Evolutionary conservation across 306 rosid genomes (phyloP), one percentile per base, ranked within the genome.

Genomic region (Casuarina glauca): DNA sequence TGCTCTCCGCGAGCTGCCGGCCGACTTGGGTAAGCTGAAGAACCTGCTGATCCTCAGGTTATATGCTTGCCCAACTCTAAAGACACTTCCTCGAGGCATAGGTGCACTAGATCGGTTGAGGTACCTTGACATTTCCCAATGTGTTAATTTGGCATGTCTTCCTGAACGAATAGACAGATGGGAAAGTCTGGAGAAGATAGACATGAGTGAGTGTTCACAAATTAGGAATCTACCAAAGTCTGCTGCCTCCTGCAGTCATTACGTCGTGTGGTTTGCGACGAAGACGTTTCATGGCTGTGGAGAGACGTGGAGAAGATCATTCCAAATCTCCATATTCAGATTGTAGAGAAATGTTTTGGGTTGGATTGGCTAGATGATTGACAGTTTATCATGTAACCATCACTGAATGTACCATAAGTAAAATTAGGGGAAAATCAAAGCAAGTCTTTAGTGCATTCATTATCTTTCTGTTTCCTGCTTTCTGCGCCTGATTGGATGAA

Each of bases 131-230:
- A 79, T 95, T 49, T 91, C 98, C 19, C 97, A 90, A 70, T 92
- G 98, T 74, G 80, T 91, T 44, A 81, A 85, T 76, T 54, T 95
- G 67, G 61, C 79, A 32, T 60, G 84, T 44, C 88, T 95, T 69
- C 98, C 97, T 48, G 77, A 74, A 42, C 82, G 82, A 61, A 76
- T 86, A 61, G 97, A 93, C 36, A 83, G 80, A 35, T 35, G 90
- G 51, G 79, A 78, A 2, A 88, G 79, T 69, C 71, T 95, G 79
- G 92, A 91, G 81, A 95, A 92, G 91, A 89, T 95, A 73, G 97
- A 92, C 87, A 91, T 92, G 97, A 89, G 97, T 79, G 97, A 91
- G 76, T 95, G 98, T 77, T 72, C 91, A 11, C 79, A 79, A 78
- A 87, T 95, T 48, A 83, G 71, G 70, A 72, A 13, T 20, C 73